Conservation (phyloP, 2,329 filamentous ascomycete species). For the Alternaria longipes region DNA sequence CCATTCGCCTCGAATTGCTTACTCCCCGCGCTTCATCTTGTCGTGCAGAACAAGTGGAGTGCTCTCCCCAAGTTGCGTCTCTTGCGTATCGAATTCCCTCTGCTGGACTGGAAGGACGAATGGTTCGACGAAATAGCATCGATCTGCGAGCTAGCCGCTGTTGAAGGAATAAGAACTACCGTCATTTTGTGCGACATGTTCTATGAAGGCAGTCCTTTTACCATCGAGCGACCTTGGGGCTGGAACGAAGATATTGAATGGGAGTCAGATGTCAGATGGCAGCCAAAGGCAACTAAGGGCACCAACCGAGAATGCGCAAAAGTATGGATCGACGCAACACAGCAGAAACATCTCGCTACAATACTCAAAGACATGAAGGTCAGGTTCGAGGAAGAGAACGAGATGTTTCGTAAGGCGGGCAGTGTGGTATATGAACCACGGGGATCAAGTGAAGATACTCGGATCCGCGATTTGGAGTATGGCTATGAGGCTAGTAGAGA, state of each 20-base stretch:
- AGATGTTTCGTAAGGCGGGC: neutral
- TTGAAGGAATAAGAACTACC: neutral
- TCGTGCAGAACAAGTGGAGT: neutral
- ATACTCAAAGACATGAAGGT: constrained; percentile 2
- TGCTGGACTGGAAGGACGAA: neutral
- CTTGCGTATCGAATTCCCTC: neutral
- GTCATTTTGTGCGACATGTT: neutral
- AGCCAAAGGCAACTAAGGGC: neutral
- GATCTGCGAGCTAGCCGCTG: neutral
- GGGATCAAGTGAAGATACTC: neutral
- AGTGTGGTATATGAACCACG: neutral
- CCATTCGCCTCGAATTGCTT: neutral
- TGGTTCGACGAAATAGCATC: neutral
- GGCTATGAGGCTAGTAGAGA: neutral
- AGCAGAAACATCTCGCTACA: neutral
- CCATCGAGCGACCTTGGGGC: neutral
- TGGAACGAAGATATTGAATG: neutral
- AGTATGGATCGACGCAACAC: neutral
- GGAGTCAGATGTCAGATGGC: neutral
- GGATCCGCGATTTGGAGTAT: neutral
- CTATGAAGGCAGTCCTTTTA: neutral
- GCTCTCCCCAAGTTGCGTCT: neutral
- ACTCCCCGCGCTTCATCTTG: neutral
- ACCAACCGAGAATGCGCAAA: neutral
- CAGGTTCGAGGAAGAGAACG: neutral